phyloP scores from a whole-genome alignment of 129 eudicot genomes.

The Pseudognaphalium luteoalbum region DNA sequence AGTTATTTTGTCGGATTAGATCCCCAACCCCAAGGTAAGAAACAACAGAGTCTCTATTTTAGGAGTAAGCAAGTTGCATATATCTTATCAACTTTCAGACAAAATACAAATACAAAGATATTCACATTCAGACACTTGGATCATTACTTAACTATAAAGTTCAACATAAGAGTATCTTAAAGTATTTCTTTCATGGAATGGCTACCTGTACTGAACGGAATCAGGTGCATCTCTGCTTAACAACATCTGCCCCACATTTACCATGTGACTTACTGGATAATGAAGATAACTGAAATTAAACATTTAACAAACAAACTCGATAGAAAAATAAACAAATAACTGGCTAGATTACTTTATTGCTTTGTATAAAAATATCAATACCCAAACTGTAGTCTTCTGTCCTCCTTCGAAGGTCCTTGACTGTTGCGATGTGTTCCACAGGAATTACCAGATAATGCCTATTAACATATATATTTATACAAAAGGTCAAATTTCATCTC shows the following conservation, averaged over 20 bases:
- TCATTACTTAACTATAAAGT: constrained; percentile 22
- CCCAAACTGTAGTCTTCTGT: constrained; percentile 66
- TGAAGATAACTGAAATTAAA: constrained; percentile 20
- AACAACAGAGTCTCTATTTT: not conserved
- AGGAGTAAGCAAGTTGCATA: not conserved
- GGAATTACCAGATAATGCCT: constrained; percentile 98
- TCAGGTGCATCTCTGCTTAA: constrained; percentile 65
- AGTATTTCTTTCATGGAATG: not conserved
- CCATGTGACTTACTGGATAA: constrained; percentile 73
- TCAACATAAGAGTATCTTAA: not conserved
- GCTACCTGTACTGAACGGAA: constrained; percentile 56
- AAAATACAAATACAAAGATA: not conserved
- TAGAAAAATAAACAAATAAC: not conserved
- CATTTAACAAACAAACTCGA: not conserved
- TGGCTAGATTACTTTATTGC: not conserved
- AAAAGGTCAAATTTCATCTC: not conserved
- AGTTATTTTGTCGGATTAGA: constrained; percentile 7
- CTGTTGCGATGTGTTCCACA: constrained; percentile 78
- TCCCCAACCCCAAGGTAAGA: not conserved
- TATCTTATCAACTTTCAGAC: not conserved
- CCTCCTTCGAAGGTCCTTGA: constrained; percentile 53
- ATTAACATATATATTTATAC: constrained; percentile 10
- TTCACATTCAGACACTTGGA: not conserved
- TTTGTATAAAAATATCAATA: constrained; percentile 16
- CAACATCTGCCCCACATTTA: constrained; percentile 67